Conservation (phyloP, 208 protist genomes). For the Trypanosoma cruzi region DNA sequence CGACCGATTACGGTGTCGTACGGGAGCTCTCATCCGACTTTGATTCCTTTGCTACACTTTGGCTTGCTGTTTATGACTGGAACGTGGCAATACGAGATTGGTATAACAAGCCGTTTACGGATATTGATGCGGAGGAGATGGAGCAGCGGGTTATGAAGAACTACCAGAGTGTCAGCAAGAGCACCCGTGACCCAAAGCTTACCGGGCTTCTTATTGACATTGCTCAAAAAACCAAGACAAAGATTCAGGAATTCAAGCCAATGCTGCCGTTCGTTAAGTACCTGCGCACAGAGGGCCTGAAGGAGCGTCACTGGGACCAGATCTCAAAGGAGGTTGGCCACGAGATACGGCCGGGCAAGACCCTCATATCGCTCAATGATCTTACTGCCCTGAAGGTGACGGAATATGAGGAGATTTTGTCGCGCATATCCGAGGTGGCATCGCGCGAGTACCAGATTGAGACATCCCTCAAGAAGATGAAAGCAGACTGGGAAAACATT, state of each 20-base stretch:
- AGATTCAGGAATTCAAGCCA: slow-evolving; percentile 96
- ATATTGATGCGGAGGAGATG: slow-evolving; percentile 92
- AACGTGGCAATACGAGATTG: slow-evolving; percentile 71
- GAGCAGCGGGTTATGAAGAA: slow-evolving; percentile 84
- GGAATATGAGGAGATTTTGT: slow-evolving; percentile 85
- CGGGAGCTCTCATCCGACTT: slow-evolving; percentile 93
- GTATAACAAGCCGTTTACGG: slow-evolving; percentile 79
- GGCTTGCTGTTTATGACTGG: slow-evolving; percentile 95
- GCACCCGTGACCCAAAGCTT: slow-evolving; percentile 75
- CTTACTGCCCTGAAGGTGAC: slow-evolving; percentile 71
- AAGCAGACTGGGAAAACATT: slow-evolving; percentile 91
- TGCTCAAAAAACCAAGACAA: slow-evolving; percentile 76
- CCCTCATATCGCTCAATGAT: slow-evolving; percentile 89
- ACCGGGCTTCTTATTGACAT: slow-evolving; percentile 87
- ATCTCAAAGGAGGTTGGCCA: slow-evolving; percentile 93
- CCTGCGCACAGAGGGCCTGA: slow-evolving; percentile 96
- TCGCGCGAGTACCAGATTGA: slow-evolving; percentile 97
- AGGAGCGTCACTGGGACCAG: slow-evolving; percentile 96
- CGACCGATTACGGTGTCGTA: slow-evolving; percentile 94
- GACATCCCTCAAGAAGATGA: slow-evolving; percentile 93
- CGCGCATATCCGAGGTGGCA: slow-evolving; percentile 94
- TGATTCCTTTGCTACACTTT: slow-evolving; percentile 96
- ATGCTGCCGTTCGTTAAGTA: slow-evolving; percentile 95
- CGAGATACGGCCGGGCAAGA: slow-evolving; percentile 88
- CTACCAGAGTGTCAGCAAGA: slow-evolving; percentile 88